Evolutionary conservation across 805 yeast species (phyloP).

Genomic region (Saitoella complicata): DNA sequence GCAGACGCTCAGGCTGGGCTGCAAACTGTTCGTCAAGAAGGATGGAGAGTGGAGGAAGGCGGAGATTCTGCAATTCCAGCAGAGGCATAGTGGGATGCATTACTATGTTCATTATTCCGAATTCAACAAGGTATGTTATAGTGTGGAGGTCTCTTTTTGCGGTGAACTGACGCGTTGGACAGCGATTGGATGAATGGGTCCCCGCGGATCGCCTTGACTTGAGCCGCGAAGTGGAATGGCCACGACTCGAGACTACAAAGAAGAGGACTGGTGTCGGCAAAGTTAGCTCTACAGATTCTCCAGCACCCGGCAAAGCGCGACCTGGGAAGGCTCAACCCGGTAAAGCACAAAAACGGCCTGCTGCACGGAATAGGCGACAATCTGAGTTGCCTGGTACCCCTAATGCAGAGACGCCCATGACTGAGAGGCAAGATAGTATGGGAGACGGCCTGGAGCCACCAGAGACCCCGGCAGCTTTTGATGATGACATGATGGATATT

Average conservation of each 20-base stretch:
- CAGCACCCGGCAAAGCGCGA: background rate
- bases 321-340: slow-evolving; percentile 16
- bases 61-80: slow-evolving; percentile 64
- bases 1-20: slow-evolving; percentile 34
- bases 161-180: background rate
- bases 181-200: slow-evolving; percentile 91
- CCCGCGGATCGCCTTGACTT: slow-evolving; percentile 54
- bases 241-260: slow-evolving; percentile 39
- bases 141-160: background rate
- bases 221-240: slow-evolving; percentile 51
- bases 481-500: slow-evolving; percentile 63
- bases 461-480: slow-evolving; percentile 8
- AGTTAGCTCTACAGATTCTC: background rate
- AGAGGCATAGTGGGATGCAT: slow-evolving; percentile 57
- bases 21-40: slow-evolving; percentile 66
- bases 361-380: slow-evolving; percentile 17
- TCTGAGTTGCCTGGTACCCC: slow-evolving; percentile 18
- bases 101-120: slow-evolving; percentile 91
- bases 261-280: slow-evolving; percentile 22
- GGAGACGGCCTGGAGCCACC: slow-evolving; percentile 16
- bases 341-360: slow-evolving; percentile 11
- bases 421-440: slow-evolving; percentile 2
- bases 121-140: slow-evolving; percentile 51
- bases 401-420: slow-evolving; percentile 9
- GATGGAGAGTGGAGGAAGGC: slow-evolving; percentile 70